These are phyloP conservation scores for Torulaspora gathmanii DNA, from an alignment of 805 yeast species.

Conservation along the genomic window DNA sequence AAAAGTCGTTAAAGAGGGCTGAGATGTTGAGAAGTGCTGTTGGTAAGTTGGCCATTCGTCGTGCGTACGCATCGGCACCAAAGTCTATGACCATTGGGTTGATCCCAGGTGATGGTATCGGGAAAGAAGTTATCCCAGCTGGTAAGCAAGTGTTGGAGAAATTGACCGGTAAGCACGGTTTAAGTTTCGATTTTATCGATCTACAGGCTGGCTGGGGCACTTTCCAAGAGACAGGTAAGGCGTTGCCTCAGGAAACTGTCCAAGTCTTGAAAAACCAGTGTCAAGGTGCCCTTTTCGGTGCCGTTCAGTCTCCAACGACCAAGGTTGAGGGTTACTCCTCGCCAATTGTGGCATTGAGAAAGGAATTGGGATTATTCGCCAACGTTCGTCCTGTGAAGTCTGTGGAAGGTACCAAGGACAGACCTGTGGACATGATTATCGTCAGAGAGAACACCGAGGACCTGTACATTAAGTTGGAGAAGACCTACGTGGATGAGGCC, in stretches of 20 bases:
- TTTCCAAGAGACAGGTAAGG: conserved; percentile 91
- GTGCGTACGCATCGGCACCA: conserved; percentile 36
- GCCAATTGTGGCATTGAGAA: conserved; percentile 97
- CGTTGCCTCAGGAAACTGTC: conserved; percentile 91
- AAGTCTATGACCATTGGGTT: conserved; percentile 57
- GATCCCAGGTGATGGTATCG: conserved; percentile 98
- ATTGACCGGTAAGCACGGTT: conserved; percentile 68
- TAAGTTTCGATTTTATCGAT: conserved; percentile 79
- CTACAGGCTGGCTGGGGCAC: conserved; percentile 93
- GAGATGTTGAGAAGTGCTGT: conserved; percentile 31
- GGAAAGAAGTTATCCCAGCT: conserved; percentile 96
- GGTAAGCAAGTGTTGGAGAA: conserved; percentile 84
- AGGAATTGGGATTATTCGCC: conserved; percentile 90
- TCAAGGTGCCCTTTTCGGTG: conserved; percentile 97
- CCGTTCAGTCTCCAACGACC: conserved; percentile 90
- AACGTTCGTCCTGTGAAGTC: conserved; percentile 97
- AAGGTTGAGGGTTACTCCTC: conserved; percentile 96
- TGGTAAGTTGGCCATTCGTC: conserved; percentile 28
- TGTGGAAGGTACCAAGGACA: conserved; percentile 68
- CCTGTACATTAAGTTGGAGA: conserved; percentile 91
- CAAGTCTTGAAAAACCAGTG: conserved; percentile 70
- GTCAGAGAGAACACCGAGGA: conserved; percentile 99
- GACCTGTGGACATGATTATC: conserved; percentile 94
- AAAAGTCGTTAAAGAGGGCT: neutral
- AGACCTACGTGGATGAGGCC: conserved; percentile 53